These are phyloP conservation scores for Gossypium raimondii DNA, from an alignment of 345 rosid species.

Conservation along the genomic window DNA sequence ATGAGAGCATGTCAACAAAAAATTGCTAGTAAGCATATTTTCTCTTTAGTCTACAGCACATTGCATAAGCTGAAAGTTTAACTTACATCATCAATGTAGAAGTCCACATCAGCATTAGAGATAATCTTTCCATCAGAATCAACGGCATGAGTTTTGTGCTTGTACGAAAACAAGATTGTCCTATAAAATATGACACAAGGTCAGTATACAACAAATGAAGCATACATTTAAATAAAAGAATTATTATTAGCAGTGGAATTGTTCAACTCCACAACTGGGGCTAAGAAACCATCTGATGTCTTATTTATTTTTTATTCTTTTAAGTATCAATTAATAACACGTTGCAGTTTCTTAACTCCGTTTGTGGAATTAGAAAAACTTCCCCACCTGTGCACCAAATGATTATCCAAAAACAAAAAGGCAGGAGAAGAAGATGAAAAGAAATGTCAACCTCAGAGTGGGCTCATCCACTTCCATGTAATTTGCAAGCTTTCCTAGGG, in stretches of 20 bases:
- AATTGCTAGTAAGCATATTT: neutral
- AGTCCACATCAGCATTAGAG: constrained; percentile 90
- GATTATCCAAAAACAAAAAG: neutral
- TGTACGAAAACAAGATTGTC: constrained; percentile 87
- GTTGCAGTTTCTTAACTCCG: no score
- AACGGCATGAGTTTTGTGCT: constrained; percentile 96
- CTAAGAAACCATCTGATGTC: no score
- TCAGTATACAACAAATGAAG: neutral
- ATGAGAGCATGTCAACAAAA: neutral
- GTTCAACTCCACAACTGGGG: no score
- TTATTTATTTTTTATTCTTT: no score
- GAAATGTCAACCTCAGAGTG: constrained; percentile 54
- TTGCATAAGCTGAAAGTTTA: neutral
- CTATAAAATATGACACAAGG: constrained; percentile 33
- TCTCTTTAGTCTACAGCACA: neutral
- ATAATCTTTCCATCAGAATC: constrained; percentile 69
- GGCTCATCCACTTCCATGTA: constrained; percentile 96
- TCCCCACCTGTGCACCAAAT: no score
- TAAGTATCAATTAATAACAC: no score
- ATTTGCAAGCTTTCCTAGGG: constrained; percentile 77
- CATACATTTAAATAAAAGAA: neutral
- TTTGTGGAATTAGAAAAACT: no score
- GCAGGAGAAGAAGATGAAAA: neutral
- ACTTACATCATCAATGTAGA: constrained; percentile 80
- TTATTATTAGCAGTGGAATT: no score